A percentile compares a stretch with the other conserved stretches of the same genome.
These are phyloP conservation scores for Macrocystidia cucumis DNA, from an alignment of 1,284 basidiomycete genomes.

Conservation along the genomic window DNA sequence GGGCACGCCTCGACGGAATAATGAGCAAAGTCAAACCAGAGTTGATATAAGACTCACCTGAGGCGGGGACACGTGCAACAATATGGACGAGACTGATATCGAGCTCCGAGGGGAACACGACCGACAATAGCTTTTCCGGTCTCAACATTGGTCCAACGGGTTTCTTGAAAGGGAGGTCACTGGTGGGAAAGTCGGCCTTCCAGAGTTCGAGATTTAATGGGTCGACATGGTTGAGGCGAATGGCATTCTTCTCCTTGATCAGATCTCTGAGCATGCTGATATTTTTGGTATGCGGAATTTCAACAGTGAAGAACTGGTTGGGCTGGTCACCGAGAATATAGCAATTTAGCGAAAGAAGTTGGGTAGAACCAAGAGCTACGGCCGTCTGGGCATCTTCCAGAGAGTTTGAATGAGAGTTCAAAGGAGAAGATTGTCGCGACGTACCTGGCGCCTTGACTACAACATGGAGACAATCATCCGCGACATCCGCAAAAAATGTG, in stretches of 20 bases:
- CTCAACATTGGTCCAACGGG: not conserved
- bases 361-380: no score
- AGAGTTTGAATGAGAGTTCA: not conserved
- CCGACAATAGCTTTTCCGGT: not conserved
- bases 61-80: not conserved
- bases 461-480: not conserved
- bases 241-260: not conserved
- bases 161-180: not conserved
- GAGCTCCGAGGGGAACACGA: not conserved
- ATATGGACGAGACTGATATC: not conserved
- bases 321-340: not conserved
- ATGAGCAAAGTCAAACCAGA: not conserved
- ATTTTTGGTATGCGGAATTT: not conserved
- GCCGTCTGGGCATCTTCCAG: not conserved
- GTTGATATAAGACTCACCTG: not conserved
- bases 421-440: not conserved
- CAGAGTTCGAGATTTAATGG: not conserved
- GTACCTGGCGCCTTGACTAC: slow-evolving; percentile 1
- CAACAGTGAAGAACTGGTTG: not conserved
- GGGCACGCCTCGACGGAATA: no score
- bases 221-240: not conserved
- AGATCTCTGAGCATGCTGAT: not conserved
- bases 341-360: not conserved
- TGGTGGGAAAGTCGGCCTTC: not conserved
- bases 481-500: not conserved